Evolutionary conservation across 441 rosid species (phyloP), one percentile per base, ranked within the genome.

Genomic region (Erodium trifolium): DNA sequence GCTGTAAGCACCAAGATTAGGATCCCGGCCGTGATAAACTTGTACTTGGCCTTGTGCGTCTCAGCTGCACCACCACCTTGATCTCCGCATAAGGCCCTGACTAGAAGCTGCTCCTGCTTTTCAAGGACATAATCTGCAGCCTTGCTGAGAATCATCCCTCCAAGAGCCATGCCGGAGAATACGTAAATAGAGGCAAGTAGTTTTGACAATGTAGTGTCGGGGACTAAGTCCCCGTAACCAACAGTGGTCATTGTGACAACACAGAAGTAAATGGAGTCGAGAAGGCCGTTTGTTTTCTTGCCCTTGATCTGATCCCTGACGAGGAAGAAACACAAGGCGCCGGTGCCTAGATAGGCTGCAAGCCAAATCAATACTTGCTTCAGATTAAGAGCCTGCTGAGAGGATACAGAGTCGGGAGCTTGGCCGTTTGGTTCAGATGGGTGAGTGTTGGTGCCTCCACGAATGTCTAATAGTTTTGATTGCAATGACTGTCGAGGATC

Each of bases 171-270:
- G 23, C 92, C 90, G 0, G 71, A 51, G 49, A 86, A 83, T 9
- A 81, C 88, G 68, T 73, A 85, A 10, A 78, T 11, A 13, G 78
- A 78, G 2, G 87, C 84, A 34, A 87, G 75, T 11, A 83, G 73
- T 72, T 86, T 84, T 0, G 80, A 69, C 41, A 73, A 63, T 27
- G 76, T 63, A 64, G 74, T 84, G 12, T 41, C 60, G 3, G 90
- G 90, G 31, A 83, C 81, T 4, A 86, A 80, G 74, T 87, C 93
- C 2, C 93, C 90, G 53, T 86, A 86, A 66, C 88, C 92, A n/a
- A 84, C 87, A 0, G 88, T 82, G 1, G 90, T 85, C 86, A 85
- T 80, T 5, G 87, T 82, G 64, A 87, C 84, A 29, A 86, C 75
- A 66, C 81, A 78, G 23, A 87, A 83, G 73, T 86, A 84, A 14